Conservation (phyloP, 352 stramenopile species). For the Saprolegnia diclina region DNA sequence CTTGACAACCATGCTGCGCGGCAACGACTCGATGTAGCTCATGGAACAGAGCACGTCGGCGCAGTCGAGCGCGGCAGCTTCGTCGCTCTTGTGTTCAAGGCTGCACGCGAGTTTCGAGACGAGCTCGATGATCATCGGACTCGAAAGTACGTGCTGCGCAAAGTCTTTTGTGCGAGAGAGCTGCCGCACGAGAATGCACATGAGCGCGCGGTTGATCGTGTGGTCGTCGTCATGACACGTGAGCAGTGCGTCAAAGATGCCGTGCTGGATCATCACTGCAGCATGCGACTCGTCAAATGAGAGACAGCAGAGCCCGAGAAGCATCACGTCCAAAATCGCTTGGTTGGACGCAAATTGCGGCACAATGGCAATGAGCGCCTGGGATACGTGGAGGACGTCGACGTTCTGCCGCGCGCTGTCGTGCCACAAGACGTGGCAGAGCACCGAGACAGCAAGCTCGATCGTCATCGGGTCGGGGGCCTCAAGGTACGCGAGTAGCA, state of each 20-base stretch:
- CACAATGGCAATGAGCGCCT: slow-evolving; percentile 35
- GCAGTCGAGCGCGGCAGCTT: slow-evolving; percentile 49
- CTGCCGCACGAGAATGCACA: slow-evolving; percentile 54
- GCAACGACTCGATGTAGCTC: slow-evolving; percentile 33
- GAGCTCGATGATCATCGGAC: slow-evolving; percentile 31
- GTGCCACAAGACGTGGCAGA: slow-evolving; percentile 60
- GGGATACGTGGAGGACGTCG: slow-evolving; percentile 34
- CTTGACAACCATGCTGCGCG: slow-evolving; percentile 5
- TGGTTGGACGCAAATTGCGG: background rate
- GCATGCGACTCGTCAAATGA: slow-evolving; percentile 38
- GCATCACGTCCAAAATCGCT: slow-evolving; percentile 24
- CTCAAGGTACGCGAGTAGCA: slow-evolving; percentile 36
- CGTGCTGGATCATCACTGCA: slow-evolving; percentile 42
- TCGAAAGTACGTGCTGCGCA: background rate
- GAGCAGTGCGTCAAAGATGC: slow-evolving; percentile 39
- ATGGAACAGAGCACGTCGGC: slow-evolving; percentile 58
- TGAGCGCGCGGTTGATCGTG: slow-evolving; percentile 31
- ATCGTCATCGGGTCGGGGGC: slow-evolving; percentile 29
- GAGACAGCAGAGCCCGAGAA: slow-evolving; percentile 59
- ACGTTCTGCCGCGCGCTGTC: slow-evolving; percentile 40
- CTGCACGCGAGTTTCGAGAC: slow-evolving; percentile 42
- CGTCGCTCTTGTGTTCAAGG: slow-evolving; percentile 32
- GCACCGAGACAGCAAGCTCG: slow-evolving; percentile 39
- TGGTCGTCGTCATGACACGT: slow-evolving; percentile 27
- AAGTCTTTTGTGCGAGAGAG: slow-evolving; percentile 43